Base-by-base conservation (phyloP, 148 eudicot genomes). In the Polygonum aviculare region DNA sequence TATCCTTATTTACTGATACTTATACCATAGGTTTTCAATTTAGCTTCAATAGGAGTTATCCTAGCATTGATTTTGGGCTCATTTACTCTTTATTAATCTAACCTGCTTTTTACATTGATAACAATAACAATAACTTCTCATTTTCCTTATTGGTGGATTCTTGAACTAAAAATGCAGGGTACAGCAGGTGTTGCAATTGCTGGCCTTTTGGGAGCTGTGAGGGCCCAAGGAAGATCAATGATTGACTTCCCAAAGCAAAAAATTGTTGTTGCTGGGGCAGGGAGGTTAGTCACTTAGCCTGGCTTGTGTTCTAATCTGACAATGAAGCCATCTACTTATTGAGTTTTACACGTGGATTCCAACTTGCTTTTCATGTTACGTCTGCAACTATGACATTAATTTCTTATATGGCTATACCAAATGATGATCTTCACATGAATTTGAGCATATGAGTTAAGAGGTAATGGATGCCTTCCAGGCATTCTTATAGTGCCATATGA, bases 181-280 rank as follows among this genome's bases (percentile, higher is more conserved):
- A 94, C 98, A n/a, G 98, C 98, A 51, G 98, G 98, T 75, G 98
- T 94, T 86, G 98, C 98, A 75, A 82, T 94, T 84, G 97, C 97
- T 85, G 98, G 98, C 81, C 92, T 94, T 73, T 80, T 94, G 78
- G 98, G 98, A 81, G 98, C 98, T 81, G 98, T 94, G 21, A 90
- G 98, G 78, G 97, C 98, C 74, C 98, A 94, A 83, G 97, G 98
- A 76, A 89, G 87, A 78, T 92, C 92, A 79, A 86, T 94, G 96
- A 92, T 94, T 67, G 97, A 94, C 87, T 94, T 94, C 76, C 97
- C 98, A 81, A 94, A 90, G 79, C 90, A 85, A 85, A 94, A 88
- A 82, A 94, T 94, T 83, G 97, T 94, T 79, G 98, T 94, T 82
- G 98, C 98, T 47, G 98, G 98, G 75, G 98, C 98, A 85, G 98